A percentile compares a stretch with the other conserved stretches of the same genome.
Conservation (phyloP, 805 yeast genomes). For the Tetrapisispora iriomotensis region DNA sequence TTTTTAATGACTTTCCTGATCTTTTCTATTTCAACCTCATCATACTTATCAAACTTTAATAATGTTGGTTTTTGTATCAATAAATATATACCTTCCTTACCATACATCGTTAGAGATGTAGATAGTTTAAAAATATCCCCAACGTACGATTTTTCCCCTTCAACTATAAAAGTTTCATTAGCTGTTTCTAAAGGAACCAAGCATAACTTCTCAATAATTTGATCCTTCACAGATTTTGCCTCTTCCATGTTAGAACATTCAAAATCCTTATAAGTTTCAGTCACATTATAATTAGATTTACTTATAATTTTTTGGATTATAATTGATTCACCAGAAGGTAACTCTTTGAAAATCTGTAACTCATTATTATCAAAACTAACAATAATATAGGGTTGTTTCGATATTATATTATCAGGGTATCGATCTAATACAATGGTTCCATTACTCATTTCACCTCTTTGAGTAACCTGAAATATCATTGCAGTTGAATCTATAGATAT, state of each 20-base stretch:
- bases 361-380: conserved; percentile 10
- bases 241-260: conserved; percentile 4
- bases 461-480: conserved; percentile 25
- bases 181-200: conserved; percentile 14
- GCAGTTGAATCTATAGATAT: conserved; percentile 16
- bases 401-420: conserved; percentile 18
- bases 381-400: conserved; percentile 20
- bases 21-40: conserved; percentile 12
- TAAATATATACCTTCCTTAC: conserved; percentile 13
- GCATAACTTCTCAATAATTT: conserved; percentile 18
- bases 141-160: conserved; percentile 18
- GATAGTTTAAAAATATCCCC: conserved; percentile 11
- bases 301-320: not conserved
- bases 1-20: conserved; percentile 12
- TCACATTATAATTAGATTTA: not conserved
- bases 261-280: conserved; percentile 7
- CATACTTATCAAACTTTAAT: conserved; percentile 16
- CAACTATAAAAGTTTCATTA: conserved; percentile 14
- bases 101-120: conserved; percentile 13
- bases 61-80: conserved; percentile 13
- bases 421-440: conserved; percentile 23
- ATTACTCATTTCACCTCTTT: conserved; percentile 25
- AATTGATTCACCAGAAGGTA: conserved; percentile 1
- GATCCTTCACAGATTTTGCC: conserved; percentile 4
- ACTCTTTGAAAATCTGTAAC: conserved; percentile 8